Evolutionary conservation across 2,329 filamentous ascomycete species (phyloP).

Genomic region (Cercospora sp.): DNA sequence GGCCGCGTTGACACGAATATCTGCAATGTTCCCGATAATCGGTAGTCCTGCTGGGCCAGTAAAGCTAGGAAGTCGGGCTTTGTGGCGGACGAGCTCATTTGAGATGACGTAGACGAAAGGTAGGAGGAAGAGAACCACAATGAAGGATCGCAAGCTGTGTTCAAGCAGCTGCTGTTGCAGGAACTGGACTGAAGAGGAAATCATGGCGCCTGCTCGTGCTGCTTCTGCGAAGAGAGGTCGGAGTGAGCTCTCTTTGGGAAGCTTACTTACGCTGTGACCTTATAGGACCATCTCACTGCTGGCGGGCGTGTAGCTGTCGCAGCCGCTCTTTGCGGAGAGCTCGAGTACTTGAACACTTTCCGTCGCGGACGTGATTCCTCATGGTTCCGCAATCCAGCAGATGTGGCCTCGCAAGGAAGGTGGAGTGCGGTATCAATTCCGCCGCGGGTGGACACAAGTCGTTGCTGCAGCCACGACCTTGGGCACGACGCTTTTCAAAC

Average conservation of each 20-base stretch:
- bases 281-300: background rate
- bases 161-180: slow-evolving; percentile 9
- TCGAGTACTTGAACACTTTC: slow-evolving; percentile 10
- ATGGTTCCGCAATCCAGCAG: background rate
- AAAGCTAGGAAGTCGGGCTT: slow-evolving; percentile 42
- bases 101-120: slow-evolving; percentile 39
- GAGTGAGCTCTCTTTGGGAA: background rate
- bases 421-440: background rate
- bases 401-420: background rate
- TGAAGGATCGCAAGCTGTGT: background rate
- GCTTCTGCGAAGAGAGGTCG: background rate
- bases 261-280: background rate
- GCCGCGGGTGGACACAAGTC: background rate
- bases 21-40: slow-evolving; percentile 46
- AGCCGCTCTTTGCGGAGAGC: background rate
- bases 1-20: slow-evolving; percentile 46
- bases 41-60: slow-evolving; percentile 43
- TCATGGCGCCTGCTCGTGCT: slow-evolving; percentile 11
- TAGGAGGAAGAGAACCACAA: slow-evolving; percentile 30
- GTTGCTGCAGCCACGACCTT: background rate
- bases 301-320: background rate
- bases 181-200: slow-evolving; percentile 2
- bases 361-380: slow-evolving; percentile 8
- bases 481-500: background rate
- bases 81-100: slow-evolving; percentile 39